Evolutionary conservation across 202 grass and related monocot species (phyloP).

Genomic region (Musa balbisiana): DNA sequence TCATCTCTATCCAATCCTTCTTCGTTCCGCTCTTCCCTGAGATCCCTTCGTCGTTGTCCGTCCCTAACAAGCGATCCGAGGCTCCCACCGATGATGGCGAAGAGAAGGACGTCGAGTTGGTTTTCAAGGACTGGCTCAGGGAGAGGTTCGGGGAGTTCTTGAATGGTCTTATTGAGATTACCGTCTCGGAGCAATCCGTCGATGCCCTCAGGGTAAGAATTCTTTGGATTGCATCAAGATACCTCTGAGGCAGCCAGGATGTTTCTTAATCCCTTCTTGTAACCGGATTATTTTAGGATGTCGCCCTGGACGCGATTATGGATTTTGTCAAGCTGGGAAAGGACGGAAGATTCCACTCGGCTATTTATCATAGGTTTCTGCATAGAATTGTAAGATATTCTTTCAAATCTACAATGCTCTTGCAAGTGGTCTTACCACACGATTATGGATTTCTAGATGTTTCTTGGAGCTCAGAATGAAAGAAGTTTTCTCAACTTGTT

Average conservation of each 20-base stretch:
- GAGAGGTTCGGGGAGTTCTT: conserved; percentile 65
- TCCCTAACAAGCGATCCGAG: not conserved
- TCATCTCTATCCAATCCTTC: conserved; percentile 85
- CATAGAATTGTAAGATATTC: conserved; percentile 41
- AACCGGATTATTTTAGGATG: conserved; percentile 39
- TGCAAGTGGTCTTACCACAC: not conserved
- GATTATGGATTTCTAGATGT: too few relatives aligned
- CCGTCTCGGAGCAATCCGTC: conserved; percentile 36
- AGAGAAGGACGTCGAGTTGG: conserved; percentile 43
- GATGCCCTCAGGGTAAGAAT: conserved; percentile 50
- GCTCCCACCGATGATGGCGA: conserved; percentile 17
- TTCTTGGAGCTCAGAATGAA: too few relatives aligned
- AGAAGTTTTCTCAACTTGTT: too few relatives aligned
- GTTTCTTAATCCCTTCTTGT: not conserved
- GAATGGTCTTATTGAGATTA: conserved; percentile 42
- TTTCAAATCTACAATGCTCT: not conserved
- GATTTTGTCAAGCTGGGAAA: conserved; percentile 90
- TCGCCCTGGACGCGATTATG: conserved; percentile 81
- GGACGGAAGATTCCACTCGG: conserved; percentile 55
- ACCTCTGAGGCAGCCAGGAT: not conserved
- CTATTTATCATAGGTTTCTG: conserved; percentile 71
- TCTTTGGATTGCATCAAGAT: not conserved
- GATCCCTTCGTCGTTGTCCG: conserved; percentile 44
- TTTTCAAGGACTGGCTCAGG: conserved; percentile 65
- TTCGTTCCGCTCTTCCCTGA: conserved; percentile 70